Base-by-base conservation (phyloP, 345 rosid species). In the Ceriops decandra region DNA sequence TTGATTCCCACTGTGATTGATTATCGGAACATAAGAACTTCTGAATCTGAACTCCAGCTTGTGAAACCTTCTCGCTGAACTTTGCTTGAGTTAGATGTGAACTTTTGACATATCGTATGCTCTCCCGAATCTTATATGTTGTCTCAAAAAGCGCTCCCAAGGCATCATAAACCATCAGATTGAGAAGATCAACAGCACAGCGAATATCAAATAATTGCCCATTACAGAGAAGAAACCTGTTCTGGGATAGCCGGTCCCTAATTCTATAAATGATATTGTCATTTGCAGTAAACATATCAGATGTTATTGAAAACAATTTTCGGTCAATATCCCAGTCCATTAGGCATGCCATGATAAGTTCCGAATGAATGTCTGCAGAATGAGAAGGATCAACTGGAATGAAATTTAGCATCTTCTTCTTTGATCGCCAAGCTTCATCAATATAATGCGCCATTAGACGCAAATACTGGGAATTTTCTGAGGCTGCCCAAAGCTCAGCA, bases 311-410 rank as follows among this genome's bases (percentile, higher is more conserved):
- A 68, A 88, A 88, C 77, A 88, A 74, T 77, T 86, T 88, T 22
- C 88, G 81, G 60, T 91, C 92, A 42, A 91, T 88, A 81, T 87
- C 95, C 95, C 95, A 91, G 16, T 91, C 92, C 97, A 87, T 83
- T 52, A 91, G 83, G 73, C 86, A 84, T 4, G 77, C 52, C 74
- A 87, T 88, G 52, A 91, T 75, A 49, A 72, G 87, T 54, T 88
- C 95, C 16, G 95, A 77, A 35, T 82, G 84, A 83, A 76, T 74
- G 64, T 87, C 97, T 68, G 82, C 87, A 0, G 85, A 83, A 32
- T 81, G 82, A 75, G 89, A 85, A 22, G 75, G 78, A 74, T 91
- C 91, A 53, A 85, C 66, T 64, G 70, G 17, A 68, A 82, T 66
- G 61, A 91, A 85, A 78, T 79, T 83, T 52, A 91, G 32, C 76